phyloP scores from a whole-genome alignment of 139 green algal genomes.

The Haematococcus lacustris region DNA sequence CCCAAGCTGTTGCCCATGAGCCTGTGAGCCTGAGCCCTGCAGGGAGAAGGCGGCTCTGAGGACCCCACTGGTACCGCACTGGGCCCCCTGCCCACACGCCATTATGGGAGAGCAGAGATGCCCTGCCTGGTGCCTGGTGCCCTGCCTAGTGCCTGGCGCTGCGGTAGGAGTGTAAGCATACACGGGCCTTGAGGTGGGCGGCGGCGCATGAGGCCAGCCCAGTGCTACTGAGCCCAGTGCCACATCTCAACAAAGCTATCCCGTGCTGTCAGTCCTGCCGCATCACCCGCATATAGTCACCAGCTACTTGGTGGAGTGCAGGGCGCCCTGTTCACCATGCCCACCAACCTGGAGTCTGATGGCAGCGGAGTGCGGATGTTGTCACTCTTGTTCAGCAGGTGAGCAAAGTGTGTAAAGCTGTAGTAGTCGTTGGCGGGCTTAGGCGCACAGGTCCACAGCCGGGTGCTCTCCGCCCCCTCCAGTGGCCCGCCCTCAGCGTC shows the following conservation, averaged over 20 bases:
- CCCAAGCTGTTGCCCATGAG: too few relatives aligned
- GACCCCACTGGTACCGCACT: too few relatives aligned
- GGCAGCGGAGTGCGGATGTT: slow-evolving; percentile 52
- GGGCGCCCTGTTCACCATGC: too few relatives aligned
- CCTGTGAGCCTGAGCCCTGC: too few relatives aligned
- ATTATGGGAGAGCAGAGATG: too few relatives aligned
- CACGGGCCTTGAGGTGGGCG: neutral
- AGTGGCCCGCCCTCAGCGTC: slow-evolving; percentile 58
- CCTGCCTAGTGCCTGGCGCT: too few relatives aligned
- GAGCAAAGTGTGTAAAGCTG: slow-evolving; percentile 82
- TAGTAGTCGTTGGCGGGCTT: slow-evolving; percentile 83
- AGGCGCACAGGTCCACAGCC: slow-evolving; percentile 66
- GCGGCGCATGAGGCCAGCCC: neutral
- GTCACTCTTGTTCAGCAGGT: slow-evolving; percentile 63
- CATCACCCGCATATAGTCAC: too few relatives aligned
- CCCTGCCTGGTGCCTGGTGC: too few relatives aligned
- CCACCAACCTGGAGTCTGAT: slow-evolving; percentile 65
- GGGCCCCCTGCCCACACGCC: too few relatives aligned
- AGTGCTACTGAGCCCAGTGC: neutral
- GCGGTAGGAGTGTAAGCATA: neutral
- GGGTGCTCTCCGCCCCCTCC: slow-evolving; percentile 15
- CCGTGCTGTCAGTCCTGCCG: neutral
- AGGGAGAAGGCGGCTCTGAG: too few relatives aligned
- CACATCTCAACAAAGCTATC: neutral
- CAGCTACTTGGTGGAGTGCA: too few relatives aligned